Conservation (phyloP, 441 rosid species). For the Mallotus repandus region DNA sequence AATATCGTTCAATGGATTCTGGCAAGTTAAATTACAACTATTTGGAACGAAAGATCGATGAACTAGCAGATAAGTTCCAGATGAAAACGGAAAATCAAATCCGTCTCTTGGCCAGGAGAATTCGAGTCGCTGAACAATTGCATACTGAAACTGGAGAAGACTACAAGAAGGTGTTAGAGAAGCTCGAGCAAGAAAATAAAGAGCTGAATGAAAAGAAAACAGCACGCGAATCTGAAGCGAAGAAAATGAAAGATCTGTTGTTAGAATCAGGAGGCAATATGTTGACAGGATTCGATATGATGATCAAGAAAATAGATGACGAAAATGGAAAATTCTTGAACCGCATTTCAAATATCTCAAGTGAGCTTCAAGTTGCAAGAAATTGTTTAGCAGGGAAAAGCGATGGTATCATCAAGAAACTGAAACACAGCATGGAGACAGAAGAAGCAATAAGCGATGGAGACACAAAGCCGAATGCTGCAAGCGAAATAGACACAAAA, state of each 20-base stretch:
- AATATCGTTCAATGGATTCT: conserved; percentile 11
- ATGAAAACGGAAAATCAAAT: conserved; percentile 67
- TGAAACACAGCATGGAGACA: conserved; percentile 29
- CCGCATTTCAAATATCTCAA: conserved; percentile 37
- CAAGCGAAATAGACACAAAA: conserved; percentile 10
- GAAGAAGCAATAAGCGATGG: background rate
- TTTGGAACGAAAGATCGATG: conserved; percentile 66
- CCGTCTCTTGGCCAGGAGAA: conserved; percentile 55
- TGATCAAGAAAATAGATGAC: conserved; percentile 34
- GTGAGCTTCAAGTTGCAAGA: conserved; percentile 47
- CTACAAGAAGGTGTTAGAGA: conserved; percentile 35
- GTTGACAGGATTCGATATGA: conserved; percentile 30
- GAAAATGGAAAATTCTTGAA: conserved; percentile 32
- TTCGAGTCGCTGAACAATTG: conserved; percentile 66
- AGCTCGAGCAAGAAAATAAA: conserved; percentile 40
- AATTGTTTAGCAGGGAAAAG: conserved; percentile 38
- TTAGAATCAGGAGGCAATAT: conserved; percentile 28
- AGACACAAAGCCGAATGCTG: conserved; percentile 6
- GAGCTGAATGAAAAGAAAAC: conserved; percentile 29
- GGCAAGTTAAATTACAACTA: conserved; percentile 33
- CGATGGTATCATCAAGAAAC: conserved; percentile 17
- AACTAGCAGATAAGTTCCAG: conserved; percentile 55
- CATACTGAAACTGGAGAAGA: conserved; percentile 57
- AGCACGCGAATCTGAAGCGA: conserved; percentile 36
- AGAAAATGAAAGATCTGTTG: conserved; percentile 33